These are phyloP conservation scores for Rhododendron vialii DNA, from an alignment of 148 eudicot species.

Conservation along the genomic window DNA sequence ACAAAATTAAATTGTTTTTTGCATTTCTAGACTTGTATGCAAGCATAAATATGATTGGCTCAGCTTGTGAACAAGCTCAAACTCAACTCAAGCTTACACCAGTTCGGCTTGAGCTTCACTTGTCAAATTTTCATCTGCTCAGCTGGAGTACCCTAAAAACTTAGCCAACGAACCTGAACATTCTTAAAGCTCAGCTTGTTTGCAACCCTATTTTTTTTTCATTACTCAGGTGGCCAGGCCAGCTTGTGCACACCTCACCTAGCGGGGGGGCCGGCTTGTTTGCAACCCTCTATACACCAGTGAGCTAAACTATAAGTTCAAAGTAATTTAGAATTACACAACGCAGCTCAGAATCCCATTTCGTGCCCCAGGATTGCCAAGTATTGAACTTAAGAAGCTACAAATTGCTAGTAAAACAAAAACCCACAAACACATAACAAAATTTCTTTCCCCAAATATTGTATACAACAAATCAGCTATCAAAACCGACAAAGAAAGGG, in stretches of 20 bases:
- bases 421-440: neutral
- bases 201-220: neutral
- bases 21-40: too few species aligned
- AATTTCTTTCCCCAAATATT: too few species aligned
- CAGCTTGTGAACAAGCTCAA: neutral
- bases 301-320: neutral
- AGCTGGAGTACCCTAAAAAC: neutral
- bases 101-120: neutral
- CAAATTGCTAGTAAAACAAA: neutral
- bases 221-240: neutral
- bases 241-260: too few species aligned
- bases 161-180: neutral
- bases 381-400: neutral
- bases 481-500: constrained; percentile 1
- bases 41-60: neutral
- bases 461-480: neutral
- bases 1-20: too few species aligned
- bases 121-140: neutral
- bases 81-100: neutral
- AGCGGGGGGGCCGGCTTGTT: neutral
- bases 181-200: neutral
- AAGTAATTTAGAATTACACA: neutral
- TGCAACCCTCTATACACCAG: neutral
- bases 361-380: neutral
- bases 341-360: neutral